Base-by-base conservation (phyloP, 2,329 filamentous ascomycete genomes). In the Penicillium griseofulvum region DNA sequence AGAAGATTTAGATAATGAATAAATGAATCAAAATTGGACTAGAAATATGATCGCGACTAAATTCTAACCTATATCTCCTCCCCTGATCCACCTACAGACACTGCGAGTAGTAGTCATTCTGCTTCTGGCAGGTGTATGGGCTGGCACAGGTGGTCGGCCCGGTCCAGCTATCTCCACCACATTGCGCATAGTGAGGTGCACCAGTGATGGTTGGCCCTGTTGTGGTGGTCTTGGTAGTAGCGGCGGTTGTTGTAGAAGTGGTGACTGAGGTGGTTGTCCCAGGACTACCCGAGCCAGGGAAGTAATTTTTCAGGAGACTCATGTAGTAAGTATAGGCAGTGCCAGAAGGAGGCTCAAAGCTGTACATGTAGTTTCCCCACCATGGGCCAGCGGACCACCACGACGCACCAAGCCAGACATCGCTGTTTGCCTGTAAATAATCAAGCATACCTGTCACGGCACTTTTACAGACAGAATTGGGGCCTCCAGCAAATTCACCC, bases 331-430 rank as follows among this genome's bases (percentile, higher is more conserved):
- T 57, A 49, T 68, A 67, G 5, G 67, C 69, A 24, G 54, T 41
- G 22, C 71, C 71, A 37, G 56, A 61, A 46, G 64, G 63, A 26
- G 70, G 70, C 61, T 73, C 70, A 29, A 73, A 58, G 48, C 58
- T 61, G 56, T 70, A 71, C 54, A 68, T 71, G 58, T 73, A 73
- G 39, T 56, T 57, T 10, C 69, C 78, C 83, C 83, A 85, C 82
- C 82, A 85, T 19, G 83, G 83, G 0, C 83, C 83, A 34, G 77
- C 81, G 22, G 77, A 73, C 83, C 83, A 86, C 80, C 81, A 85
- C 19, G 82, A 62, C 56, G 78, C 81, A 14, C 82, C 83, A 28
- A 74, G 73, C 83, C 83, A 86, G 42, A 84, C 82, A 55, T 84
- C 83, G 41, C 71, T 72, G 69, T 85, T 85, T 51, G 79, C 78